These are phyloP conservation scores for Luzula sylvatica DNA, from an alignment of 176 grass and related monocot species.

Conservation along the genomic window DNA sequence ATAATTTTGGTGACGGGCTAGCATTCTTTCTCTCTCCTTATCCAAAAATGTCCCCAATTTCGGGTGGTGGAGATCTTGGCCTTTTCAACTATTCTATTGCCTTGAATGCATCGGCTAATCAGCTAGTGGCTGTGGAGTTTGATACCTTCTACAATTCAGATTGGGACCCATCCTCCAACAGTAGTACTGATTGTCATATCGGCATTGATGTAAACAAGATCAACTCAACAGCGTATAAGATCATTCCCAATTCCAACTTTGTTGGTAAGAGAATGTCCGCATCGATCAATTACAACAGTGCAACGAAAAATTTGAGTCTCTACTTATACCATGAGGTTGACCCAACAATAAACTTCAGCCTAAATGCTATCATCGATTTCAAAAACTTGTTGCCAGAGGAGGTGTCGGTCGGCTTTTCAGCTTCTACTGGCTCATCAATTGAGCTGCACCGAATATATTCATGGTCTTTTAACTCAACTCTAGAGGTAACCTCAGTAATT, in stretches of 20 bases:
- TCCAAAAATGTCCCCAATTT: neutral
- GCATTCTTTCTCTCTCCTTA: constrained; percentile 17
- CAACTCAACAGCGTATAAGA: neutral
- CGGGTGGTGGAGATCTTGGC: neutral
- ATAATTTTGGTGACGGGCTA: constrained; percentile 8
- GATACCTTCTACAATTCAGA: neutral
- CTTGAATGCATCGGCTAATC: neutral
- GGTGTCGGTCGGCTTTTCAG: constrained; percentile 26
- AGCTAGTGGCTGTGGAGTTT: constrained; percentile 13
- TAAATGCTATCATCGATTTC: constrained; percentile 7
- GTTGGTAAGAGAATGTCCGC: neutral
- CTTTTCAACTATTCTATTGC: constrained; percentile 13
- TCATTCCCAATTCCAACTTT: neutral
- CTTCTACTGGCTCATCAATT: constrained; percentile 2
- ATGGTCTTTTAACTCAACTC: constrained; percentile 24
- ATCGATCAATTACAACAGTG: constrained; percentile 5
- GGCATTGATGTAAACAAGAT: constrained; percentile 14
- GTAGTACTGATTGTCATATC: neutral
- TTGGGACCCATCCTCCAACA: neutral
- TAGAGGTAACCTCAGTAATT: neutral
- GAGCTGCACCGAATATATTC: constrained; percentile 16
- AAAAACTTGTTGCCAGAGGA: constrained; percentile 9
- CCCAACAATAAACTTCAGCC: neutral
- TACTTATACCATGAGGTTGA: neutral
- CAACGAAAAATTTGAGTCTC: constrained; percentile 1